A percentile compares a stretch with the other conserved stretches of the same genome.
Evolutionary conservation across 148 eudicot species (phyloP).

Genomic region (Simmondsia chinensis): DNA sequence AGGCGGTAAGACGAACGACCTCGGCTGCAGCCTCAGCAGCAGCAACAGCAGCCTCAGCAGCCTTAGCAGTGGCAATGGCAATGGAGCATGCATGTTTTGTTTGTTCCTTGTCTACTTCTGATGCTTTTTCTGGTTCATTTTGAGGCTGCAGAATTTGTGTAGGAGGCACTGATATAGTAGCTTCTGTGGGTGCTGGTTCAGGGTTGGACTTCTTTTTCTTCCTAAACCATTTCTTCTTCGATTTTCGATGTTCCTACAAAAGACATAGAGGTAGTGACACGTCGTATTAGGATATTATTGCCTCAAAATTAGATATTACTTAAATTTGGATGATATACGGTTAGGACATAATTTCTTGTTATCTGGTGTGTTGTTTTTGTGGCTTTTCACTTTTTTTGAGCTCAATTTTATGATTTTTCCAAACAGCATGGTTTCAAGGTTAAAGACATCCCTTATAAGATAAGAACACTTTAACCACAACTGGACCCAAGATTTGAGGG

Average conservation of each 20-base stretch:
- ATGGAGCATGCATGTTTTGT: constrained; percentile 33
- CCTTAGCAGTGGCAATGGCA: constrained; percentile 32
- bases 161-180: constrained; percentile 3
- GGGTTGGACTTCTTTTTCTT: constrained; percentile 33
- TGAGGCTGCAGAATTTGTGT: constrained; percentile 2
- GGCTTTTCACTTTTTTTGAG: too few species aligned
- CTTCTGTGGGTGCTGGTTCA: constrained; percentile 15
- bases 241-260: constrained; percentile 43
- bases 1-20: constrained; percentile 28
- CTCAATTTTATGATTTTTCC: too few species aligned
- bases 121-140: constrained; percentile 20
- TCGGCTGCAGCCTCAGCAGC: constrained; percentile 53
- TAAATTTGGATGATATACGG: neutral
- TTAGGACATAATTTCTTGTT: too few species aligned
- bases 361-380: too few species aligned
- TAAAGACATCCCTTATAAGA: too few species aligned
- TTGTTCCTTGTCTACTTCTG: constrained; percentile 32
- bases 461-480: too few species aligned
- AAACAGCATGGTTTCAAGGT: too few species aligned
- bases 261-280: neutral
- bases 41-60: constrained; percentile 43
- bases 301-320: neutral
- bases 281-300: neutral
- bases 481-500: too few species aligned
- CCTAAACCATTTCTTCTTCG: constrained; percentile 43